Evolutionary conservation across 1,284 basidiomycete species (phyloP).

Genomic region (Mycena sp.): DNA sequence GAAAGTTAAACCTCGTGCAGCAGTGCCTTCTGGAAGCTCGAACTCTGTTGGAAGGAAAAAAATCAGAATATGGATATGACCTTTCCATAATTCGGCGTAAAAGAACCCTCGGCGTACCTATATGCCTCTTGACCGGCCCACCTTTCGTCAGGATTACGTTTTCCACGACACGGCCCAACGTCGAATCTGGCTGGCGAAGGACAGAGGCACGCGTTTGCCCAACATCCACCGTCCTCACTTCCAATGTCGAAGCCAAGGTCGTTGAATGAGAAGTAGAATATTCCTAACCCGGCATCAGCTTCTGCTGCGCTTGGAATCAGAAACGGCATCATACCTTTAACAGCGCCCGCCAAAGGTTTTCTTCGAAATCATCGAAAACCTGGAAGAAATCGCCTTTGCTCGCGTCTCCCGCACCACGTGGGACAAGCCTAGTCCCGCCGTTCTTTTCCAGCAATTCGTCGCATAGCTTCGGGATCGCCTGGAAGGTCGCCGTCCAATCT

Average conservation of each 20-base stretch:
- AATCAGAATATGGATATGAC: background rate
- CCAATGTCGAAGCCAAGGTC: conserved; percentile 36
- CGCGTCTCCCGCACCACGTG: conserved; percentile 54
- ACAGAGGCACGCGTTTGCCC: conserved; percentile 47
- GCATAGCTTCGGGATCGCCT: conserved; percentile 57
- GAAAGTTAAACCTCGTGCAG: conserved; percentile 22
- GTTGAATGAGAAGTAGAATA: conserved; percentile 39
- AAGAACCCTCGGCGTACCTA: conserved; percentile 40
- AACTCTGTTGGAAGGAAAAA: conserved; percentile 43
- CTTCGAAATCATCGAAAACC: conserved; percentile 56
- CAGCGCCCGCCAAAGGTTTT: conserved; percentile 51
- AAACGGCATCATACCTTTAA: conserved; percentile 37
- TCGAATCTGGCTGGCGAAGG: conserved; percentile 51
- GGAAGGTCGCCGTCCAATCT: conserved; percentile 63
- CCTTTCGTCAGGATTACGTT: conserved; percentile 52
- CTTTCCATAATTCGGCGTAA: no score
- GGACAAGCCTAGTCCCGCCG: conserved; percentile 52
- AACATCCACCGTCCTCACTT: conserved; percentile 45
- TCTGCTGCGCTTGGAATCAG: background rate
- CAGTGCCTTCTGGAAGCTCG: conserved; percentile 52
- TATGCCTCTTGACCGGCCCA: conserved; percentile 53
- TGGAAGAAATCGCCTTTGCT: conserved; percentile 56
- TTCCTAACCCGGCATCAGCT: conserved; percentile 35
- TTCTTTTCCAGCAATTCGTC: conserved; percentile 50
- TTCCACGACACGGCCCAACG: conserved; percentile 50